These are phyloP conservation scores for Erysimum cheiri DNA, from an alignment of 441 rosid species.

Conservation along the genomic window DNA sequence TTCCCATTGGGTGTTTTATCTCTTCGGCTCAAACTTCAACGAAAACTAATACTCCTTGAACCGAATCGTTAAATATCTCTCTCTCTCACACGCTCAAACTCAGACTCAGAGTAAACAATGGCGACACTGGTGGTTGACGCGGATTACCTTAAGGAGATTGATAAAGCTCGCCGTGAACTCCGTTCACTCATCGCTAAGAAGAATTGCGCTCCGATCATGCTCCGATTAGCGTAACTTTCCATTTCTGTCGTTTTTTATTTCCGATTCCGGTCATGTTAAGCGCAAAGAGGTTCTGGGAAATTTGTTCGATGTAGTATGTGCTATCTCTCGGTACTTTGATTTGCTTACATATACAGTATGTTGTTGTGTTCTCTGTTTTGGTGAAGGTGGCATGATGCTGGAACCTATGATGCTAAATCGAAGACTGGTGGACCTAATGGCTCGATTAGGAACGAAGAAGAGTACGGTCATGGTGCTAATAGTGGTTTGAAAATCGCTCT, in stretches of 20 bases:
- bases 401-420: conserved; percentile 74
- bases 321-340: background rate
- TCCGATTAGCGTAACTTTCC: conserved; percentile 78
- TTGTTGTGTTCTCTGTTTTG: conserved; percentile 17
- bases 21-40: conserved; percentile 29
- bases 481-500: conserved; percentile 84
- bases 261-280: background rate
- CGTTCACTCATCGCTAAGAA: conserved; percentile 80
- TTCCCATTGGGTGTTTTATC: conserved; percentile 35
- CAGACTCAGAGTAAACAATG: conserved; percentile 47
- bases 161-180: conserved; percentile 89
- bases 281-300: background rate
- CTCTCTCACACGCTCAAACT: background rate
- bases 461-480: conserved; percentile 70
- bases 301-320: background rate
- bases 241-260: background rate
- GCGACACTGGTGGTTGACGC: conserved; percentile 72
- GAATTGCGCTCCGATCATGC: conserved; percentile 97
- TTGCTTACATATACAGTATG: background rate
- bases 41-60: background rate
- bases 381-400: conserved; percentile 95
- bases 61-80: background rate
- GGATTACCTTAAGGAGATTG: conserved; percentile 82
- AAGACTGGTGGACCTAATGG: conserved; percentile 94
- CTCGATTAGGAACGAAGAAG: conserved; percentile 85